Percentiles rank a stretch among this genome's conserved stretches.
These are phyloP conservation scores for Phenoliferia sp. DNA, from an alignment of 1,284 basidiomycete genomes.

Conservation along the genomic window DNA sequence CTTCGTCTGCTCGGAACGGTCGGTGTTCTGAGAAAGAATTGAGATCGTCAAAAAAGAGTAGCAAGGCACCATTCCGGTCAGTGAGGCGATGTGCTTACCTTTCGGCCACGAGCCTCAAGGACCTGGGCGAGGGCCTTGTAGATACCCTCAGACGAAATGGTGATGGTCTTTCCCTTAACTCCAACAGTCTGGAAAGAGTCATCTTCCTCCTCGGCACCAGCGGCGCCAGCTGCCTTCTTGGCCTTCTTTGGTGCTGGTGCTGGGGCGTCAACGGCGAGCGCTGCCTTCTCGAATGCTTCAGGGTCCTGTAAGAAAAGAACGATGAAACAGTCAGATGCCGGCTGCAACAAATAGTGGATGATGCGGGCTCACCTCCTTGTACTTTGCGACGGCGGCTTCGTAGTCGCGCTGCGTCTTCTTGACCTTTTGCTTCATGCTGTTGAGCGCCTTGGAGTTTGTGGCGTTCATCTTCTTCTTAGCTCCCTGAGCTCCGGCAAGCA, in stretches of 20 bases:
- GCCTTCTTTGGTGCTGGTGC: slow-evolving; percentile 48
- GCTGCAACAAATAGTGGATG: background rate
- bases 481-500: slow-evolving; percentile 62
- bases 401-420: slow-evolving; percentile 88
- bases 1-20: slow-evolving; percentile 88
- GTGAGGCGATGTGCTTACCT: slow-evolving; percentile 53
- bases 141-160: slow-evolving; percentile 80
- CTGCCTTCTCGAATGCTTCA: slow-evolving; percentile 74
- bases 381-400: slow-evolving; percentile 73
- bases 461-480: slow-evolving; percentile 96
- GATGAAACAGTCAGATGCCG: slow-evolving; percentile 2
- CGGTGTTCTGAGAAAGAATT: slow-evolving; percentile 71
- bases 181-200: slow-evolving; percentile 90
- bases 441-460: slow-evolving; percentile 87
- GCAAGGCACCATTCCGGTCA: background rate
- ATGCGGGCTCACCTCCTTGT: slow-evolving; percentile 61
- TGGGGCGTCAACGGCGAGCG: slow-evolving; percentile 51
- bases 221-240: slow-evolving; percentile 30
- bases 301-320: slow-evolving; percentile 75
- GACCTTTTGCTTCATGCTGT: slow-evolving; percentile 94
- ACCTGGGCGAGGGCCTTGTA: slow-evolving; percentile 89
- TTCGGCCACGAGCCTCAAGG: slow-evolving; percentile 92
- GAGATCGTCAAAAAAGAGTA: background rate
- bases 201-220: slow-evolving; percentile 50
- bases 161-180: slow-evolving; percentile 77